Percentiles rank a stretch among this genome's conserved stretches.
These are phyloP conservation scores for Pichia heedii DNA, from an alignment of 805 yeast species.

Conservation along the genomic window DNA sequence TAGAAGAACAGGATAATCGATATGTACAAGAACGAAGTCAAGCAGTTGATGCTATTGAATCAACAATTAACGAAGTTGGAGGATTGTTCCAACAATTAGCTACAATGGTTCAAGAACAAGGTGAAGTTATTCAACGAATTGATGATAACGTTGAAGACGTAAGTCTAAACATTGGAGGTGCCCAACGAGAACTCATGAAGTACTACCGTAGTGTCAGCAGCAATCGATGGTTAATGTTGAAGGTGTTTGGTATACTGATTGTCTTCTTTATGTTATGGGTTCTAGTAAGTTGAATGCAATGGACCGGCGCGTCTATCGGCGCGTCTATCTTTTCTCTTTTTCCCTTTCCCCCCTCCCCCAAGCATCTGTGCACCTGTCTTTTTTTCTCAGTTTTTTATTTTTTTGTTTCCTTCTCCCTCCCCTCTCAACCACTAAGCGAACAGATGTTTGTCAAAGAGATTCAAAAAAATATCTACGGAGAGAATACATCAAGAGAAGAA, in stretches of 20 bases:
- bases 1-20: conserved; percentile 73
- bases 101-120: conserved; percentile 95
- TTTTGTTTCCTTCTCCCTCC: too few species aligned
- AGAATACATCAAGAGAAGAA: too few species aligned
- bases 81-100: conserved; percentile 90
- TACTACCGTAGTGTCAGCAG: conserved; percentile 81
- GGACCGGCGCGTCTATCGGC: too few species aligned
- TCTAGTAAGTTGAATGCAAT: conserved; percentile 47
- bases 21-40: conserved; percentile 76
- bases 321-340: too few species aligned
- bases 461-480: too few species aligned
- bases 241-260: conserved; percentile 80
- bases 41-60: conserved; percentile 94
- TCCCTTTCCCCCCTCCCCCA: too few species aligned
- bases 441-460: too few species aligned
- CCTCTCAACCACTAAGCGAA: too few species aligned
- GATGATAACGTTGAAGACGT: conserved; percentile 94
- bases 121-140: conserved; percentile 90
- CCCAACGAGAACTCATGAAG: conserved; percentile 86
- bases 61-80: conserved; percentile 96
- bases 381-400: too few species aligned
- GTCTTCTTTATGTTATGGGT: conserved; percentile 74
- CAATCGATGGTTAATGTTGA: conserved; percentile 86
- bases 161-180: conserved; percentile 80
- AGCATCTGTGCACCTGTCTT: too few species aligned